A percentile compares a stretch with the other conserved stretches of the same genome.
Conservation (phyloP, 257 asterid genomes). For the Solanum clarkiae region DNA sequence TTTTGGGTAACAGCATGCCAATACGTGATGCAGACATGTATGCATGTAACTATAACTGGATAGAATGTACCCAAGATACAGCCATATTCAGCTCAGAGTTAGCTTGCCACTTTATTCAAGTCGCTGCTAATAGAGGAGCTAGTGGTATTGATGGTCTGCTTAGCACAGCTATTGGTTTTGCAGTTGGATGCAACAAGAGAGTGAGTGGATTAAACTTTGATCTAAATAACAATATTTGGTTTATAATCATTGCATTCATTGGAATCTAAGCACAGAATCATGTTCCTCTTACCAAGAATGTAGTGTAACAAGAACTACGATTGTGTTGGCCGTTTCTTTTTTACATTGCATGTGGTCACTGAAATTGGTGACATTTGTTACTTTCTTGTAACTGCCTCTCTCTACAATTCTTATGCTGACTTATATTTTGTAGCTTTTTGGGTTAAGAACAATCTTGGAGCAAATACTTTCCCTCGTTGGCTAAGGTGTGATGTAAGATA, state of each 20-base stretch:
- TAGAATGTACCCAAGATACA: constrained; percentile 28
- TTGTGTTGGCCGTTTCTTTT: not conserved
- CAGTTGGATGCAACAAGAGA: constrained; percentile 85
- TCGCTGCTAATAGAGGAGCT: constrained; percentile 88
- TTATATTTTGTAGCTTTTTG: not conserved
- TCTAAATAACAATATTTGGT: not conserved
- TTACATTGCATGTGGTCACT: not conserved
- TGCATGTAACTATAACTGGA: constrained; percentile 51
- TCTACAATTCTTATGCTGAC: not conserved
- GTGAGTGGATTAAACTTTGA: constrained; percentile 31
- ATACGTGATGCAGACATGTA: constrained; percentile 95
- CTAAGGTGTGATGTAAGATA: not conserved
- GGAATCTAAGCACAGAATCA: not conserved
- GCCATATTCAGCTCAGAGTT: constrained; percentile 44
- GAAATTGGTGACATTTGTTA: not conserved
- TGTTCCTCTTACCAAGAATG: not conserved
- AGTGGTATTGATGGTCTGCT: constrained; percentile 97
- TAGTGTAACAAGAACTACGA: not conserved
- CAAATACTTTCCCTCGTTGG: not conserved
- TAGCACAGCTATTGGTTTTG: constrained; percentile 88
- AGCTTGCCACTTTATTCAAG: constrained; percentile 67
- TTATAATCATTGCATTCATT: not conserved
- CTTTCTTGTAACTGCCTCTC: not conserved
- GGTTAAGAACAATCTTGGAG: not conserved
- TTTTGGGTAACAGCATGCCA: constrained; percentile 98